Conservation (phyloP, 805 yeast species). For the Kuraishia capsulata region DNA sequence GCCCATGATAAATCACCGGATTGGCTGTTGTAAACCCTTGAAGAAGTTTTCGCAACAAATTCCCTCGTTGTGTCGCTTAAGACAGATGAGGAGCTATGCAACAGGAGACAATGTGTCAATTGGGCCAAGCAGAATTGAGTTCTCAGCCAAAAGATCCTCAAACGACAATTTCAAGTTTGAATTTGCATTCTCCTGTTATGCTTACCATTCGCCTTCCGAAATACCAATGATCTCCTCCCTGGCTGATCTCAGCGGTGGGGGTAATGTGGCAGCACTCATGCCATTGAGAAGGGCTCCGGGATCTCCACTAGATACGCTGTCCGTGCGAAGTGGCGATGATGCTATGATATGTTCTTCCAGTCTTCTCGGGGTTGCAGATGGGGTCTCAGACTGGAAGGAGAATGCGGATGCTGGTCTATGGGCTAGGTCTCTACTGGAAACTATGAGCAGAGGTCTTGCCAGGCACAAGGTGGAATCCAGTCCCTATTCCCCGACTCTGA, state of each 20-base stretch:
- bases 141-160: no score
- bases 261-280: conserved; percentile 30
- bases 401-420: conserved; percentile 41
- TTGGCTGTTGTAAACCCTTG: no score
- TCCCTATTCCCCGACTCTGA: conserved; percentile 13
- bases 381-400: conserved; percentile 45
- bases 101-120: no score
- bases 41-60: no score
- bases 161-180: background rate
- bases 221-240: conserved; percentile 36
- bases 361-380: conserved; percentile 46
- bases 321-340: conserved; percentile 47
- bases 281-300: conserved; percentile 45
- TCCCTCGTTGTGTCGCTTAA: no score
- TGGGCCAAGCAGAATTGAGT: no score
- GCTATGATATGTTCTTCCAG: conserved; percentile 48
- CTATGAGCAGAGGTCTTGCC: conserved; percentile 30
- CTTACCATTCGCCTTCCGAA: background rate
- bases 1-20: no score
- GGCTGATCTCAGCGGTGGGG: conserved; percentile 40
- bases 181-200: background rate
- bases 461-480: conserved; percentile 32
- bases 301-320: conserved; percentile 41
- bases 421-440: conserved; percentile 44
- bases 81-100: no score